Base-by-base conservation (phyloP, 129 eudicot genomes). In the Pittosporum tobira region DNA sequence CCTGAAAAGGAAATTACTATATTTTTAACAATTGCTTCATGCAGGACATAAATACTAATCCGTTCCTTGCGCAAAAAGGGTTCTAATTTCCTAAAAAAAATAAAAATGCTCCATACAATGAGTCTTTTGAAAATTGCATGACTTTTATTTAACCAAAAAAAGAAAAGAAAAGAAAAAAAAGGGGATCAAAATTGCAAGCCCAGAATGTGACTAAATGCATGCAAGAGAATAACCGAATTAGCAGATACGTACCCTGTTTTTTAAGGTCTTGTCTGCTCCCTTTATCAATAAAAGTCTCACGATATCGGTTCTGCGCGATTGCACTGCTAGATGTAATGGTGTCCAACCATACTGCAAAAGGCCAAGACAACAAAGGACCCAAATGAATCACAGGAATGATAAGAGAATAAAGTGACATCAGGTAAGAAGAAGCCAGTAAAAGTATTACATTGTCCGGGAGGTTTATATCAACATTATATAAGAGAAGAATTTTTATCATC, bases 241-340 rank as follows among this genome's bases (percentile, higher is more conserved):
- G 34, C 30, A 37, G 43, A 48, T 29, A 27, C 22, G 59, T 75
- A 83, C 97, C 86, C 71, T 31, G 79, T 83, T 91, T 74, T 63
- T 81, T 16, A 84, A 19, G 48, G 88, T 81, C 66, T 72, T 79
- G 48, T 93, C 94, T 40, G 94, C 99, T 60, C 91, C 83, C 65
- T 93, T 93, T 75, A 84, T 79, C 68, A 93, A 54, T 58, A 93
- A 67, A 75, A 87, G 94, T 79, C 84, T 76, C 75, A 87, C 85
- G 24, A 87, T 57, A 77, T 93, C 99, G 43, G 84, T 93, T 76
- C 99, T 83, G 48, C 91, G 94, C 13, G 94, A 72, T 59, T 93
- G 99, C 23, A 93, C 94, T 24, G 99, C 96, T 49, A 93, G 67
- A 87, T 93, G 99, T 60, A 93, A 68, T 56, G 99, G 91, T 11